Percentiles rank a stretch among this genome's conserved stretches.
These are phyloP conservation scores for Spinellus fusiger DNA, from an alignment of 192 early-diverging fungal genomes.

Conservation along the genomic window DNA sequence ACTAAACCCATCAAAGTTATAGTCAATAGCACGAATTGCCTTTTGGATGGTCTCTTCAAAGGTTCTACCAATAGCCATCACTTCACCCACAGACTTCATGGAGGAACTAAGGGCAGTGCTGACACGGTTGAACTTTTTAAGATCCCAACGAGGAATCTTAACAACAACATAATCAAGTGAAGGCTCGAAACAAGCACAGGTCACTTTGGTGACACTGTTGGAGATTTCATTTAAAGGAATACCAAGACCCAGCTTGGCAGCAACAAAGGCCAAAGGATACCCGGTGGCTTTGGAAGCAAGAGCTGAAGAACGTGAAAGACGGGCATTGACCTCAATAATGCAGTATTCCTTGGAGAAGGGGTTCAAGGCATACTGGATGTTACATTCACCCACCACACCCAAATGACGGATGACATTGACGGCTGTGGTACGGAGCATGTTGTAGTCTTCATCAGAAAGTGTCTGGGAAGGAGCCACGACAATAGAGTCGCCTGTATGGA, in stretches of 20 bases:
- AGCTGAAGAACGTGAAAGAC: constrained; percentile 83
- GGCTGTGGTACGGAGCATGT: constrained; percentile 95
- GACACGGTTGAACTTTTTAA: constrained; percentile 95
- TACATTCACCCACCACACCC: constrained; percentile 99
- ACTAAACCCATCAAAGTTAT: constrained; percentile 77
- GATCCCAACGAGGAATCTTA: constrained; percentile 88
- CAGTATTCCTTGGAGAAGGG: constrained; percentile 92
- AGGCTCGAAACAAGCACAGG: constrained; percentile 97
- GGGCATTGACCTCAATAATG: constrained; percentile 98
- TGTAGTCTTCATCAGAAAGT: constrained; percentile 95
- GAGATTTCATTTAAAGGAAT: constrained; percentile 89
- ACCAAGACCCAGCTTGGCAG: constrained; percentile 93
- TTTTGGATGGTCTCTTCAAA: constrained; percentile 98
- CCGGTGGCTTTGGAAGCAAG: constrained; percentile 97
- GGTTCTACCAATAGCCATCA: constrained; percentile 95
- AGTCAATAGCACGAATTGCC: constrained; percentile 89
- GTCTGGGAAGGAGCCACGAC: constrained; percentile 98
- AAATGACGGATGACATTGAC: constrained; percentile 96
- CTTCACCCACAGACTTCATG: constrained; percentile 98
- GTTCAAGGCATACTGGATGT: constrained; percentile 98
- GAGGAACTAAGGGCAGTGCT: constrained; percentile 82
- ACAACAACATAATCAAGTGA: constrained; percentile 87
- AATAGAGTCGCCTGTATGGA: constrained; percentile 99
- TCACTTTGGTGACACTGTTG: constrained; percentile 93
- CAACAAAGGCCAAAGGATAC: constrained; percentile 97